These are phyloP conservation scores for Monosporascus sp. DNA, from an alignment of 2,329 filamentous ascomycete genomes.

Conservation along the genomic window DNA sequence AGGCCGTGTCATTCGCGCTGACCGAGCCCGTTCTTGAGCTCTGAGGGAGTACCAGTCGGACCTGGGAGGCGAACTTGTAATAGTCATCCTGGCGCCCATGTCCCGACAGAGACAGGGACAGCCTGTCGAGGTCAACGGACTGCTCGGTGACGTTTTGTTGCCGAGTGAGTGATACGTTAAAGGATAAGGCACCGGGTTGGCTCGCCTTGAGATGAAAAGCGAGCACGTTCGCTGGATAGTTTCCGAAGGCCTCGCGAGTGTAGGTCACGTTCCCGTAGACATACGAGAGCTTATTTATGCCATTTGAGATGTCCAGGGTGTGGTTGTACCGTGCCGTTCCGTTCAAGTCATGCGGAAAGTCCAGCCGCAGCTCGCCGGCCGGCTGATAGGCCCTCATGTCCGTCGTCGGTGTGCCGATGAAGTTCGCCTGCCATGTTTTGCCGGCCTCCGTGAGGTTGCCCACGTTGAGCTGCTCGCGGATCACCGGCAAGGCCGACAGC, in stretches of 20 bases:
- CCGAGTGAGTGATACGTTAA: conserved; percentile 1
- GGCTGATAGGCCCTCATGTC: conserved; percentile 31
- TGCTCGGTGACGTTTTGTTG: neutral
- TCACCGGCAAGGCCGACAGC: conserved; percentile 22
- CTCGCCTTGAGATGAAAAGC: conserved; percentile 18
- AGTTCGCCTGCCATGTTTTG: conserved; percentile 25
- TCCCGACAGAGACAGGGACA: neutral
- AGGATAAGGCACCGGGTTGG: neutral
- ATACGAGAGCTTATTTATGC: conserved; percentile 28
- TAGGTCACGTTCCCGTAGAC: conserved; percentile 20
- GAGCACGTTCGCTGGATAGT: conserved; percentile 29
- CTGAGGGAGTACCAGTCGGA: neutral
- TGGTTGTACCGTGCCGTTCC: conserved; percentile 25
- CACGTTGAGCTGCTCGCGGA: conserved; percentile 29
- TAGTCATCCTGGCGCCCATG: neutral
- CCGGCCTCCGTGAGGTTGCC: conserved; percentile 31
- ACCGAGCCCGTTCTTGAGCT: neutral
- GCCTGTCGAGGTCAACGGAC: neutral
- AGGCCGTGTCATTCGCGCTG: conserved; percentile 1
- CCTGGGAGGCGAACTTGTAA: neutral
- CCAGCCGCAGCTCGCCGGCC: conserved; percentile 20
- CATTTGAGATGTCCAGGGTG: conserved; percentile 27
- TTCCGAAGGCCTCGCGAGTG: conserved; percentile 29
- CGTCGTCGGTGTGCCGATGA: conserved; percentile 30
- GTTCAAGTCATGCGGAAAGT: conserved; percentile 21